Evolutionary conservation across 208 protist genomes (phyloP).

Genomic region (Trypanosoma theileri): DNA sequence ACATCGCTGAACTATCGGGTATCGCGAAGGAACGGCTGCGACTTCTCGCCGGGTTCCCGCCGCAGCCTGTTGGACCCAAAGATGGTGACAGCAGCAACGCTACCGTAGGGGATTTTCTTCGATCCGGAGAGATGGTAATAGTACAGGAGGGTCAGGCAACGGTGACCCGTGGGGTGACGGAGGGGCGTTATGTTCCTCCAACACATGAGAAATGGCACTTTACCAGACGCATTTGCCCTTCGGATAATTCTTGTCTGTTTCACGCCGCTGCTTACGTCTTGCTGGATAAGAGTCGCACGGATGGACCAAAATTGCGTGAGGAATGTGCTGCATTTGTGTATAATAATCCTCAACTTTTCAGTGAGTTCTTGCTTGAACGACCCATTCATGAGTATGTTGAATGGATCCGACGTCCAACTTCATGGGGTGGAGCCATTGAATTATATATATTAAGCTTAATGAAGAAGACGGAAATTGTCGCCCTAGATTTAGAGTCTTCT

Average conservation of each 20-base stretch:
- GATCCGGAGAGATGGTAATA: constrained; percentile 67
- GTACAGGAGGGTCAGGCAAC: constrained; percentile 76
- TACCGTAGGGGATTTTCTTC: constrained; percentile 37
- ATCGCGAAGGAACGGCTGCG: constrained; percentile 43
- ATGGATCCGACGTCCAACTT: constrained; percentile 66
- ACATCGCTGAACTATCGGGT: constrained; percentile 36
- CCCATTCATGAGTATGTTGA: constrained; percentile 59
- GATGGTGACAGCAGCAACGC: constrained; percentile 15
- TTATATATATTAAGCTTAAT: constrained; percentile 82
- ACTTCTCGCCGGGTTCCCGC: constrained; percentile 79
- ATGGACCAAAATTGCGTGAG: constrained; percentile 68
- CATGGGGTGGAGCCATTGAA: constrained; percentile 94
- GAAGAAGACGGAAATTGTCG: constrained; percentile 89
- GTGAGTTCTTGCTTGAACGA: constrained; percentile 65
- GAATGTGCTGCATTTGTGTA: constrained; percentile 78
- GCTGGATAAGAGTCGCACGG: constrained; percentile 74
- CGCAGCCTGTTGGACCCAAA: constrained; percentile 53
- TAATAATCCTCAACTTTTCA: constrained; percentile 77
- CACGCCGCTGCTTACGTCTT: constrained; percentile 92
- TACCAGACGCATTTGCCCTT: constrained; percentile 80
- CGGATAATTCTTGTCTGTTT: constrained; percentile 96
- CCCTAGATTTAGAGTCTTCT: constrained; percentile 82
- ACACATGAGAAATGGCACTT: constrained; percentile 75
- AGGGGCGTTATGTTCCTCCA: constrained; percentile 79
- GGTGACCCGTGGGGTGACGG: constrained; percentile 55